Conservation (phyloP, 2,329 filamentous ascomycete species). For the Aureobasidium sp. region DNA sequence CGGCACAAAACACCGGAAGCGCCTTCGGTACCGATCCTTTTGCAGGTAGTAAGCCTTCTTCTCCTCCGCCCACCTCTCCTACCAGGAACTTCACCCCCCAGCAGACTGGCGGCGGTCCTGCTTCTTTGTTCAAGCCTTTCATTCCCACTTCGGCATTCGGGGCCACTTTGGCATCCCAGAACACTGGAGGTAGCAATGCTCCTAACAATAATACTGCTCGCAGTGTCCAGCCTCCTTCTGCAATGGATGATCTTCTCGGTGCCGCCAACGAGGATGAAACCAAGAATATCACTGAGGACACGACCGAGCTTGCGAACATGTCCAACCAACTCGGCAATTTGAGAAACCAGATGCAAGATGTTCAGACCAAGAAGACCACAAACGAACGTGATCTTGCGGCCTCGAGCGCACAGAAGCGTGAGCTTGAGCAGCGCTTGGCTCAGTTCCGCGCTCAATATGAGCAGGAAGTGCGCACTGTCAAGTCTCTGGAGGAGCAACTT, state of each 20-base stretch:
- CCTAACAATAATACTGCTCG: slow-evolving; percentile 24
- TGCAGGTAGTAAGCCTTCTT: slow-evolving; percentile 36
- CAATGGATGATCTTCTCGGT: slow-evolving; percentile 77
- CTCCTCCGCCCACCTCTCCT: slow-evolving; percentile 33
- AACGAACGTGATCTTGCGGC: slow-evolving; percentile 77
- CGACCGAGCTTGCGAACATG: slow-evolving; percentile 85
- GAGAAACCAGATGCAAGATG: slow-evolving; percentile 88
- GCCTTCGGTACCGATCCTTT: slow-evolving; percentile 54
- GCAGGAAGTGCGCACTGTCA: slow-evolving; percentile 82
- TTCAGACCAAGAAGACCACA: slow-evolving; percentile 69
- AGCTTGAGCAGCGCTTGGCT: slow-evolving; percentile 80
- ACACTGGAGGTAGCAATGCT: slow-evolving; percentile 52
- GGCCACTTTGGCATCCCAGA: slow-evolving; percentile 66
- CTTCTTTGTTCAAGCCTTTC: slow-evolving; percentile 73
- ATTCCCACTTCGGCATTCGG: slow-evolving; percentile 89
- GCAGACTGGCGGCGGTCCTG: slow-evolving; percentile 24
- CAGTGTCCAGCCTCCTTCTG: slow-evolving; percentile 27
- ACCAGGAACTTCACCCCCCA: slow-evolving; percentile 10
- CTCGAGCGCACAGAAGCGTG: slow-evolving; percentile 77
- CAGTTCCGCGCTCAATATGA: slow-evolving; percentile 86
- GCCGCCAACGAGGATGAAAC: slow-evolving; percentile 83
- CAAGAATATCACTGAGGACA: slow-evolving; percentile 81
- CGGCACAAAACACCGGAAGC: slow-evolving; percentile 64
- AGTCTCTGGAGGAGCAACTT: slow-evolving; percentile 74
- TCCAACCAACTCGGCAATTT: slow-evolving; percentile 91